phyloP scores from a whole-genome alignment of 257 asterid genomes.

The Solanum tacnaense region DNA sequence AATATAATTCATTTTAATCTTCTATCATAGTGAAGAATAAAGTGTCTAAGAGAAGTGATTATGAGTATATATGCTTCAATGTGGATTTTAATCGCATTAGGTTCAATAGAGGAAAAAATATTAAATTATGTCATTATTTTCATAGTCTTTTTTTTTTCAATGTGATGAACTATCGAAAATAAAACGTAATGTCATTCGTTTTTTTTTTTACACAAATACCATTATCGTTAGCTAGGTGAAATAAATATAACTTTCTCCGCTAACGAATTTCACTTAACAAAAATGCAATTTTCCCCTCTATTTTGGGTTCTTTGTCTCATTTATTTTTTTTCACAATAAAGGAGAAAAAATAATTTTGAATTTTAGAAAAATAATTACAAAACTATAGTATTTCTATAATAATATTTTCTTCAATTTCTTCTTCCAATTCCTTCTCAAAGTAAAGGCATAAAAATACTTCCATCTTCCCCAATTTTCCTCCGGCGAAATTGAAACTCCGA shows the following conservation, averaged over 20 bases:
- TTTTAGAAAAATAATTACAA: too few species aligned
- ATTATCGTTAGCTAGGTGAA: neutral
- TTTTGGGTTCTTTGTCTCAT: neutral
- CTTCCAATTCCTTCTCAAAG: neutral
- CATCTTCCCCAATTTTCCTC: neutral
- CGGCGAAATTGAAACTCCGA: neutral
- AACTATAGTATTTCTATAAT: too few species aligned
- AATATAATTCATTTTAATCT: neutral
- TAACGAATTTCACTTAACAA: neutral
- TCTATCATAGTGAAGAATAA: neutral
- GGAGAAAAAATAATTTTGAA: neutral
- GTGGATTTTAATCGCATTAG: neutral
- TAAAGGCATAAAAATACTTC: neutral
- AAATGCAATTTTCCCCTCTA: neutral
- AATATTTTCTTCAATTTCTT: neutral
- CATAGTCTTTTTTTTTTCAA: accelerated
- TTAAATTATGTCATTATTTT: neutral
- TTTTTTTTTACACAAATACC: neutral
- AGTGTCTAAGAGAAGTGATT: neutral
- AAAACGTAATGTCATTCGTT: neutral
- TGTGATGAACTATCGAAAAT: too few species aligned
- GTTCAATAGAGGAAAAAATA: neutral
- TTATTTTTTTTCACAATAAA: neutral
- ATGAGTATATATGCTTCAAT: neutral
- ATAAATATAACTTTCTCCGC: neutral